phyloP scores from a whole-genome alignment of 768 basidiomycete genomes.

The Leccinellum rugosiceps region DNA sequence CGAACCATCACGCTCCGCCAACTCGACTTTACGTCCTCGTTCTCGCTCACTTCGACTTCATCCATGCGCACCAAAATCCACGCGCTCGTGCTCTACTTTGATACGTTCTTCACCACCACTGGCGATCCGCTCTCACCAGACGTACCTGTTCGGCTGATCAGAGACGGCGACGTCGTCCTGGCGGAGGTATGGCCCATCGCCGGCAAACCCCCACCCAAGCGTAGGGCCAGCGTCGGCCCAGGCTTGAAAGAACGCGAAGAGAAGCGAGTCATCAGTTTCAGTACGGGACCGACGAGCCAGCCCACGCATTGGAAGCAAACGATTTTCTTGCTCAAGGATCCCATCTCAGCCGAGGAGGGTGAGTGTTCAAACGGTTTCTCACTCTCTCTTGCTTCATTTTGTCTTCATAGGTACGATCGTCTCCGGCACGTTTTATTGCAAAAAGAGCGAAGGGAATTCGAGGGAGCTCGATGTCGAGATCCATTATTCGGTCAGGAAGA shows the following conservation, averaged over 20 bases:
- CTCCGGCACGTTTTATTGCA: slow-evolving; percentile 76
- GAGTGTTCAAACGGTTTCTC: slow-evolving; percentile 22
- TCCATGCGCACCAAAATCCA: slow-evolving; percentile 63
- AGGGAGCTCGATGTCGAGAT: slow-evolving; percentile 92
- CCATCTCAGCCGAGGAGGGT: slow-evolving; percentile 77
- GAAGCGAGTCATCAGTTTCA: slow-evolving; percentile 63
- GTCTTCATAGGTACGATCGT: slow-evolving; percentile 60
- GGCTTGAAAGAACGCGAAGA: slow-evolving; percentile 40
- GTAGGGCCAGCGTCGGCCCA: slow-evolving; percentile 55
- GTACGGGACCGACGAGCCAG: slow-evolving; percentile 82
- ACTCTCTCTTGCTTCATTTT: neutral
- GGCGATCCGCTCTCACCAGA: slow-evolving; percentile 52
- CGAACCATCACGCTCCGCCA: slow-evolving; percentile 60
- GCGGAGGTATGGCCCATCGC: slow-evolving; percentile 82
- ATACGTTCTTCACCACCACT: slow-evolving; percentile 80
- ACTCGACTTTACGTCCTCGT: slow-evolving; percentile 77
- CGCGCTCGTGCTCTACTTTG: slow-evolving; percentile 89
- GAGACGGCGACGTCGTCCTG: slow-evolving; percentile 56
- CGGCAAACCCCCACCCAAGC: slow-evolving; percentile 55
- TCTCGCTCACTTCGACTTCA: slow-evolving; percentile 64
- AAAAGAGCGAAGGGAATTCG: slow-evolving; percentile 76
- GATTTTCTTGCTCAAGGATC: slow-evolving; percentile 77
- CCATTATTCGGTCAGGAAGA: slow-evolving; percentile 58
- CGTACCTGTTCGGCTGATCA: slow-evolving; percentile 52
- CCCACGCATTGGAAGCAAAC: slow-evolving; percentile 99